Evolutionary conservation across 75 land plant species (phyloP).

Genomic region (Cryptomeria japonica): DNA sequence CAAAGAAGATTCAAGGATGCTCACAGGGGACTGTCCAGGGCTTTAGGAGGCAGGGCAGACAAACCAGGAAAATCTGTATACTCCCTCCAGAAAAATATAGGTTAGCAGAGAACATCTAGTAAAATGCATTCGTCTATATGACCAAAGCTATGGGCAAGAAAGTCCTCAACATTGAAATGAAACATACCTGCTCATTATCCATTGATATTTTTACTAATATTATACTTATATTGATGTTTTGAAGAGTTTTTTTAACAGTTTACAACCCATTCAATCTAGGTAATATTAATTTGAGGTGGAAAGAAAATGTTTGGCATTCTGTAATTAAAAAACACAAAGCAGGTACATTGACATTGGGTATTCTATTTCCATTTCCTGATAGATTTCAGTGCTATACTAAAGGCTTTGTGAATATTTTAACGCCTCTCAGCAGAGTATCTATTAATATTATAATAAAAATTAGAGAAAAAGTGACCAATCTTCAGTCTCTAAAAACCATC

Average conservation of each 20-base stretch:
- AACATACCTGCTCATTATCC: too few relatives aligned
- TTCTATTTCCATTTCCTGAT: background rate
- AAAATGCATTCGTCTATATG: background rate
- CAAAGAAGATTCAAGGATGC: background rate
- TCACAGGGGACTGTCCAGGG: background rate
- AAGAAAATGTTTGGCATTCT: background rate
- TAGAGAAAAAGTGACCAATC: background rate
- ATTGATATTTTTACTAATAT: background rate
- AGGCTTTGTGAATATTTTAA: background rate
- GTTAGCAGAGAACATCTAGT: background rate
- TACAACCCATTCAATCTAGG: background rate
- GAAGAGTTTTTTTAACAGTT: background rate
- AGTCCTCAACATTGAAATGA: background rate
- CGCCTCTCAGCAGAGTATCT: background rate
- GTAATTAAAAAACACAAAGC: background rate
- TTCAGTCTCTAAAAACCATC: background rate
- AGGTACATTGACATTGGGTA: background rate
- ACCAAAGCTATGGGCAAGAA: background rate
- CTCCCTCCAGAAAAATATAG: background rate
- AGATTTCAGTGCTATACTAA: background rate
- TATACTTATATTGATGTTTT: background rate
- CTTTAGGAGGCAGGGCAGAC: background rate
- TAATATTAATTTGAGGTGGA: background rate
- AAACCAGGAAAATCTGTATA: background rate
- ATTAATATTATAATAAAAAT: background rate